Evolutionary conservation across 352 stramenopile genomes (phyloP), one percentile per base, ranked within the genome.

Genomic region (Phytophthora citrophthora): DNA sequence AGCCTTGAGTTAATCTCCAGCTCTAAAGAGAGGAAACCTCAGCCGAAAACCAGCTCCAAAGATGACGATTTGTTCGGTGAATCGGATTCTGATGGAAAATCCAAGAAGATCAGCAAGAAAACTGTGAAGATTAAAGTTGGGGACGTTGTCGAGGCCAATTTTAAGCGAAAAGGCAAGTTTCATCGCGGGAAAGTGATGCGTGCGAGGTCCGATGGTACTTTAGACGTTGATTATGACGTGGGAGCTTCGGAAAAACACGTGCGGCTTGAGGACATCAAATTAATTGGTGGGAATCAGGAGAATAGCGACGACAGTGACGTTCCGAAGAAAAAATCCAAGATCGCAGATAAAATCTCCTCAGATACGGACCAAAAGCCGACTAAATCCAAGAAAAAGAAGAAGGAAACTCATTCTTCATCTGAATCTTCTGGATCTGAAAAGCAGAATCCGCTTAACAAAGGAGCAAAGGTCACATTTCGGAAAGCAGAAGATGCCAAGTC

Each of bases 111-210:
- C 27, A 16, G 5, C 18, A 5, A 39, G 15, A 60, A 44, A 29
- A 53, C 59, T 38, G 20, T 20, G 11, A 9, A 24, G 12, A 8
- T 64, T 4, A 75, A 79, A 23, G 69, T 70, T 43, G 70, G 66
- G 4, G 61, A 77, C 27, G 29, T 52, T 24, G 52, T 81, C 0
- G 59, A 77, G 20, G 70, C 70, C 9, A 74, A 81, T 54, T 79
- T 78, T 26, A 81, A 79, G 38, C 46, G 44, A 4, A 76, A 78
- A 38, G 73, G 70, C 2, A 77, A 74, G 16, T 79, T 76, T 43
- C 62, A 77, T 16, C 58, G 67, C 27, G 73, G 70, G 0, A 70
- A 66, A 52, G 49, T 81, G 16, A 46, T 70, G 1, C 64, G 64
- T 13, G 50, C 51, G 13, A 65, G 65, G 7, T 66, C 40, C 13